Conservation (phyloP, 495 filamentous ascomycete genomes). For the Daldinia vernicosa region DNA sequence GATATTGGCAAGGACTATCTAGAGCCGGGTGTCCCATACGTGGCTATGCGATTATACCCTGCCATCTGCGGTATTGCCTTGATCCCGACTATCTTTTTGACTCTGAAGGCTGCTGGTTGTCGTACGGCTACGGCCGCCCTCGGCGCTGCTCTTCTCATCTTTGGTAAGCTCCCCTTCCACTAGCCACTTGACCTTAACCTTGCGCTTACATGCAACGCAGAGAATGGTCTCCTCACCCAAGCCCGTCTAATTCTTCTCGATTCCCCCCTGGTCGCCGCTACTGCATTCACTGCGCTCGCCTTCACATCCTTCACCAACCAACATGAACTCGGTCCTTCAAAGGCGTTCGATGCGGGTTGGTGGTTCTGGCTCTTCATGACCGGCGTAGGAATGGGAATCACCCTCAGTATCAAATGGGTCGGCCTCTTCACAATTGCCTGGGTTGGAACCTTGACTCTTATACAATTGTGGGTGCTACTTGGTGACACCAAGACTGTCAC, state of each 20-base stretch:
- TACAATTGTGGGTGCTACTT: slow-evolving; percentile 94
- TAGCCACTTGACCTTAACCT: slow-evolving; percentile 25
- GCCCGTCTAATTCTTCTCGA: slow-evolving; percentile 95
- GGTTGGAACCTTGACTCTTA: slow-evolving; percentile 89
- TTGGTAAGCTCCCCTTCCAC: slow-evolving; percentile 66
- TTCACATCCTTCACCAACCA: slow-evolving; percentile 97
- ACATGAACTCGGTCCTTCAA: slow-evolving; percentile 87
- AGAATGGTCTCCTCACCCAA: slow-evolving; percentile 94
- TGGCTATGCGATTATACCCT: slow-evolving; percentile 94
- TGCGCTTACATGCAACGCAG: slow-evolving; percentile 54
- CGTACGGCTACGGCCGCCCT: slow-evolving; percentile 82
- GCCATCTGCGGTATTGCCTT: slow-evolving; percentile 86
- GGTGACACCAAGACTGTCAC: slow-evolving; percentile 87
- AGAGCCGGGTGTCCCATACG: slow-evolving; percentile 93
- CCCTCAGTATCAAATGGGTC: slow-evolving; percentile 98
- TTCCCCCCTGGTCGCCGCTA: slow-evolving; percentile 92
- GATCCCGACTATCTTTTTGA: slow-evolving; percentile 92
- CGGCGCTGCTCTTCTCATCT: slow-evolving; percentile 86
- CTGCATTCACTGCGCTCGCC: slow-evolving; percentile 87
- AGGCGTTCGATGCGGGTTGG: slow-evolving; percentile 89
- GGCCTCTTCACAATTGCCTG: slow-evolving; percentile 98
- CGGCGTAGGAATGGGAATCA: slow-evolving; percentile 87
- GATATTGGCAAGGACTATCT: slow-evolving; percentile 99
- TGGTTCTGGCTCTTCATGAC: slow-evolving; percentile 97
- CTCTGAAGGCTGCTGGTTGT: slow-evolving; percentile 89